A percentile compares a stretch with the other conserved stretches of the same genome.
phyloP scores from a whole-genome alignment of 2,329 filamentous ascomycete species.

The Sclerotinia borealis region DNA sequence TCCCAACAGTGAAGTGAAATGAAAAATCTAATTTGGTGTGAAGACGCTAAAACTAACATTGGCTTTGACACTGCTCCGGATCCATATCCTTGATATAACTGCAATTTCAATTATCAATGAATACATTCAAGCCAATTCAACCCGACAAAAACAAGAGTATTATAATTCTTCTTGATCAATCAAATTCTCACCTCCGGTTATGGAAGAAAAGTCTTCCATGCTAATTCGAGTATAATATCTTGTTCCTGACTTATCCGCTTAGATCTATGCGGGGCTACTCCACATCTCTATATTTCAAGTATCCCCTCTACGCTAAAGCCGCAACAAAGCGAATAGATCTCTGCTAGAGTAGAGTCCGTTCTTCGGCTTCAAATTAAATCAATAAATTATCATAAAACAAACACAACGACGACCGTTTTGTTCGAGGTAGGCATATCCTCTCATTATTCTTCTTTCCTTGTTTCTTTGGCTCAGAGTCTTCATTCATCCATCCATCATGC shows the following conservation, averaged over 20 bases:
- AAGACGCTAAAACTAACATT: not conserved
- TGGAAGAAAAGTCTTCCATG: not conserved
- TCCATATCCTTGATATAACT: no score
- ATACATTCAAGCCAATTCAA: not conserved
- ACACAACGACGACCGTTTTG: not conserved
- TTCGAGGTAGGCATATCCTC: slow-evolving; percentile 5
- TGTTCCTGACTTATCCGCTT: slow-evolving; percentile 4
- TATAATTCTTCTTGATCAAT: not conserved
- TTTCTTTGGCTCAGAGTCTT: not conserved
- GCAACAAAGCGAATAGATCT: not conserved
- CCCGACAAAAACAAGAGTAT: not conserved
- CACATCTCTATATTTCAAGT: not conserved
- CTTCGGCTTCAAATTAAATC: not conserved
- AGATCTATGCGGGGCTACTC: not conserved
- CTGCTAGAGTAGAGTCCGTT: not conserved
- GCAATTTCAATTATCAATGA: not conserved
- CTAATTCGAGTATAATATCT: not conserved
- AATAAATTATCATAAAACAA: not conserved
- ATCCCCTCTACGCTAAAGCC: not conserved
- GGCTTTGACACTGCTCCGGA: not conserved
- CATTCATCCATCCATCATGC: slow-evolving; percentile 4
- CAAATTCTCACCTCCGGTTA: not conserved
- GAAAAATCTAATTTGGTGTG: not conserved
- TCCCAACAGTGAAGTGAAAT: not conserved
- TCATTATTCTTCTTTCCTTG: not conserved